Evolutionary conservation across 2,329 filamentous ascomycete species (phyloP), one percentile per base, ranked within the genome.

Genomic region (Trichoderma breve): DNA sequence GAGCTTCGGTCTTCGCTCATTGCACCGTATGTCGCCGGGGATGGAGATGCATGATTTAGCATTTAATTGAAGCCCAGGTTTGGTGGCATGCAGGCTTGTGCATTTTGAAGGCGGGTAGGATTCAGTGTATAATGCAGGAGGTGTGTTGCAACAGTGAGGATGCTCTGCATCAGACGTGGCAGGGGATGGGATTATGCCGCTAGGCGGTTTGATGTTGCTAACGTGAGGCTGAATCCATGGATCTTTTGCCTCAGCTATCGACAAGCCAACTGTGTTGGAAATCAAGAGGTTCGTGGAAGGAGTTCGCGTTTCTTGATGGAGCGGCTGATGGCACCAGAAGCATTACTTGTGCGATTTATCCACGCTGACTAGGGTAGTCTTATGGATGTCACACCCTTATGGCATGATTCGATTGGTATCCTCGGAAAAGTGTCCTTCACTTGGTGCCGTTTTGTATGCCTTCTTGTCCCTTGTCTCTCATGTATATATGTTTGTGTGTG

Each of bases 221-320:
- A 57, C 36, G 70, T 67, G 63, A 71, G 70, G 70, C 70, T 71
- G 70, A 71, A 67, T 55, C 32, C 30, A 43, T 53, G 34, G 70
- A 32, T 32, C 26, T 53, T 53, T 61, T 65, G 28, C 14, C 39
- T 62, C 57, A 53, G 57, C 57, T 28, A 28, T 53, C 53, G 55
- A 28, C 39, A 15, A 53, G 36, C 14, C 57, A 53, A 61, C n/a
- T 26, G 8, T 68, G 47, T 65, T 39, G 30, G 30, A 39, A 32
- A 51, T 15, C 43, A n/a, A 15, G 47, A 32, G 21, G 21, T 15
- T 67, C 21, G 32, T 12, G 21, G 8, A 39, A 6, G n/a, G 18
- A 9, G n/a, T 34, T 21, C 30, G 53, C 30, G 21, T 18, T n/a
- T n/a, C 21, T 43, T n/a, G 18, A 39, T 18, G 53, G 32, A 28